phyloP scores from a whole-genome alignment of 2,329 filamentous ascomycete species.

The Phyllosticta citriasiana region DNA sequence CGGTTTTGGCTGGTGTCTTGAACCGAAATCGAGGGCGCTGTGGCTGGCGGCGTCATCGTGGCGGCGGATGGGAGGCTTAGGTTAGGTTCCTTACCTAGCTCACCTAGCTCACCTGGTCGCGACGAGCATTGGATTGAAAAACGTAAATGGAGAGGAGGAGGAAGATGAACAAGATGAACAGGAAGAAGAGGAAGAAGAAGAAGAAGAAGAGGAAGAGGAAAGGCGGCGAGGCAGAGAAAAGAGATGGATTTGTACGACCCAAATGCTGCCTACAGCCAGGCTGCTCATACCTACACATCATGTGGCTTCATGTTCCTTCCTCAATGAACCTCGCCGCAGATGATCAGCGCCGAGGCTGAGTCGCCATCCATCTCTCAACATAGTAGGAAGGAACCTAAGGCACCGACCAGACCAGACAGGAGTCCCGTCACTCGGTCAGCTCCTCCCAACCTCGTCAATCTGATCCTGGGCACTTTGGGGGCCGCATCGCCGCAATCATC shows the following conservation, averaged over 20 bases:
- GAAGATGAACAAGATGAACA: not conserved
- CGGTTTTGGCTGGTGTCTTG: slow-evolving; percentile 20
- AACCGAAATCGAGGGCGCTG: slow-evolving; percentile 23
- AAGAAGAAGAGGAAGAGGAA: not conserved
- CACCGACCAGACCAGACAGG: no score
- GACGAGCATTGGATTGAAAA: not conserved
- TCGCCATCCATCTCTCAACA: not conserved
- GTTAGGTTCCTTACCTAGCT: not conserved
- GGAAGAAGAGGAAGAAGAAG: not conserved
- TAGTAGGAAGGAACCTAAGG: no score
- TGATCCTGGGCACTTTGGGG: not conserved
- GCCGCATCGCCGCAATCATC: not conserved
- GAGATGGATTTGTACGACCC: not conserved
- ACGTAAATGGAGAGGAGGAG: not conserved
- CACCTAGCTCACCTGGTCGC: not conserved
- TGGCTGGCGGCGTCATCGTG: not conserved
- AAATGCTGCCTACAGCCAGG: not conserved
- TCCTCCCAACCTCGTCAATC: not conserved
- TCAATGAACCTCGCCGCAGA: slow-evolving; percentile 1
- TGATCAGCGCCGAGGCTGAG: slow-evolving; percentile 7
- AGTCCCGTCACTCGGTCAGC: not conserved
- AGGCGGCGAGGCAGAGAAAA: not conserved
- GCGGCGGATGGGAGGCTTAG: not conserved
- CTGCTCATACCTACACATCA: not conserved
- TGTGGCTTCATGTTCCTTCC: not conserved